A percentile compares a stretch with the other conserved stretches of the same genome.
Conservation (phyloP, 345 rosid genomes). For the Sonneratia alba region DNA sequence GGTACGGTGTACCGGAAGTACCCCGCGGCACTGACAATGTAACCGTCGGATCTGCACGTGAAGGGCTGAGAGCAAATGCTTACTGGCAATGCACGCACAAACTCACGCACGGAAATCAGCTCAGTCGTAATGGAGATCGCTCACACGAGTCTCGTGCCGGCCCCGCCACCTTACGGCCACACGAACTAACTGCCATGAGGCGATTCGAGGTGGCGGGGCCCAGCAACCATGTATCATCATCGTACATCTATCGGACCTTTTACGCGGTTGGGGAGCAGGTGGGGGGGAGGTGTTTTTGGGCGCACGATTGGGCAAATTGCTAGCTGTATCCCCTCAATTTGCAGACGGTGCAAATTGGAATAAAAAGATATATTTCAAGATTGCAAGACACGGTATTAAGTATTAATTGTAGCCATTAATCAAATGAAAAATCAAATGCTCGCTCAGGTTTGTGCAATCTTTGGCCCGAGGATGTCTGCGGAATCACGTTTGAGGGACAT, state of each 20-base stretch:
- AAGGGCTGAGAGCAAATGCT: background rate
- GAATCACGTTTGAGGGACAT: too few species aligned
- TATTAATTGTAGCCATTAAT: too few species aligned
- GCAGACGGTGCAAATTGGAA: too few species aligned
- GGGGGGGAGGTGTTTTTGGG: background rate
- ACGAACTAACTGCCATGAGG: background rate
- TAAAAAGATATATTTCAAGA: too few species aligned
- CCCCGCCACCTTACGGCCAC: background rate
- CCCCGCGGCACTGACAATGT: background rate
- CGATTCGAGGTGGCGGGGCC: background rate
- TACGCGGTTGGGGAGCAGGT: conserved; percentile 1
- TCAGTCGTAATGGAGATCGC: background rate
- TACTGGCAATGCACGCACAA: background rate
- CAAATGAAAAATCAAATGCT: too few species aligned
- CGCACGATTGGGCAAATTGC: conserved; percentile 1
- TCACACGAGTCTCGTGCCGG: conserved; percentile 3
- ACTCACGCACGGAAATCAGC: background rate
- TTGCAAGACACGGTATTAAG: too few species aligned
- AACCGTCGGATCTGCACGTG: conserved; percentile 6
- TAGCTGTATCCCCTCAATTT: background rate
- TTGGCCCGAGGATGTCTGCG: too few species aligned
- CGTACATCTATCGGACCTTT: background rate
- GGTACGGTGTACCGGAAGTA: background rate
- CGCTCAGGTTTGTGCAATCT: too few species aligned
- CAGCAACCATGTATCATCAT: background rate